Percentiles rank a stretch among this genome's conserved stretches.
Conservation (phyloP, 2,329 filamentous ascomycete genomes). For the Ceratocystis eucalypticola region DNA sequence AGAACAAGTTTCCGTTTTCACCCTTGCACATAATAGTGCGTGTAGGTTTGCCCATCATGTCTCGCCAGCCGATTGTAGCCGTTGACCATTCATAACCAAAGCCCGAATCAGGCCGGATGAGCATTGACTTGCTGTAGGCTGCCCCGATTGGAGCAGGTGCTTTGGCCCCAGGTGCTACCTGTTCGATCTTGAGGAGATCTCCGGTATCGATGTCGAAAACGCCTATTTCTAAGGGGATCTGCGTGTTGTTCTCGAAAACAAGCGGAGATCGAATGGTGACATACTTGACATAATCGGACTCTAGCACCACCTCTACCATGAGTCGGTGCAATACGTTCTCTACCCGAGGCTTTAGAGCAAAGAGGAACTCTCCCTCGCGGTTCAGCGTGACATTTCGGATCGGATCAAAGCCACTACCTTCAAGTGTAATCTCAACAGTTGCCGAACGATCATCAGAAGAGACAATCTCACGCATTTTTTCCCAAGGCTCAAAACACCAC, state of each 20-base stretch:
- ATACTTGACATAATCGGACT: constrained; percentile 93
- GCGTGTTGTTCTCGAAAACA: constrained; percentile 86
- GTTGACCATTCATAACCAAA: constrained; percentile 95
- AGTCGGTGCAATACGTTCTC: constrained; percentile 77
- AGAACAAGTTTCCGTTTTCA: constrained; percentile 80
- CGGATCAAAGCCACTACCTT: constrained; percentile 86
- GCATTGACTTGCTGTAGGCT: constrained; percentile 73
- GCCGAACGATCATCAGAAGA: constrained; percentile 70
- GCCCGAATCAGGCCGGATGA: constrained; percentile 83
- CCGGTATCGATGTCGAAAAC: constrained; percentile 79
- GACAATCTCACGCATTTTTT: constrained; percentile 87
- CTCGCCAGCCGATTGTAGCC: constrained; percentile 83
- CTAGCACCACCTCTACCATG: constrained; percentile 80
- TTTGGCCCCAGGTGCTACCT: constrained; percentile 82
- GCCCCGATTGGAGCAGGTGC: constrained; percentile 85
- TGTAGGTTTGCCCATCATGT: constrained; percentile 71
- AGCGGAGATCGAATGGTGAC: constrained; percentile 89
- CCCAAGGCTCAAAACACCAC: constrained; percentile 95
- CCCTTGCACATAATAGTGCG: constrained; percentile 79
- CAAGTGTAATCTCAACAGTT: constrained; percentile 67
- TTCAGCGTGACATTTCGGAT: constrained; percentile 80
- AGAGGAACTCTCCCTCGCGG: constrained; percentile 86
- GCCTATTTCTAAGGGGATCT: constrained; percentile 88
- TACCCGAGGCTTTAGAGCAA: constrained; percentile 75
- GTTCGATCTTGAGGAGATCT: constrained; percentile 91